Base-by-base conservation (phyloP, 805 yeast species). In the Yamadazyma kitorensis region DNA sequence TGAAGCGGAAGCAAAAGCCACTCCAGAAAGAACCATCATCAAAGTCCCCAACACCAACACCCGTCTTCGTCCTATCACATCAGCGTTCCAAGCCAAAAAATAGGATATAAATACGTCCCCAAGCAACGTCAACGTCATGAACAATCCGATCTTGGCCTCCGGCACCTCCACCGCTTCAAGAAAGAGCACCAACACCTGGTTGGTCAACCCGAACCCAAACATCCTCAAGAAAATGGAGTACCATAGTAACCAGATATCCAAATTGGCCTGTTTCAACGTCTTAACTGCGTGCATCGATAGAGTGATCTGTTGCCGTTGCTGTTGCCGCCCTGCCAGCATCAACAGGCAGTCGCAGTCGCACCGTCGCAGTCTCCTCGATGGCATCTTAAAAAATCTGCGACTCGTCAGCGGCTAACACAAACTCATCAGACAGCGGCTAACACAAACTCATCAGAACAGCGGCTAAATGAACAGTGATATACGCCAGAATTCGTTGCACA, bases 41-140 rank as follows among this genome's bases (percentile, higher is more conserved):
- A 78, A 30, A 1, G 86, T 62, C 0, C 95, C 93, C 4, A 68
- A 48, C 0, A 72, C 45, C 70, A 87, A 72, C 11, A 86, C 82
- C 14, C 59, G 48, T 26, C 88, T 61, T 29, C 91, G 68, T 3
- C 95, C 95, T 33, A 83, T 61, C 9, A 47, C 43, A 47, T 84
- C 89, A 1, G 95, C 86, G 50, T 81, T 70, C 83, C 88, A 83
- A 0, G 95, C 84, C 29, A 87, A 61, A 19, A 71, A 34, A 49
- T 80, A 81, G 5, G 94, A 83, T 13, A 87, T 66, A 1, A 72
- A 31, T 0, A 87, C 85, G 52, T 87, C 96, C 1, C 96, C 96
- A 3, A 81, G 55, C 48, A 87, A 61, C 0, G 95, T 86, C 35
- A 80, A 59, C 1, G 94, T 74, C 95, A 87, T 86, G 54, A 87